Percentiles rank a stretch among this genome's conserved stretches.
These are phyloP conservation scores for Ceratocystis lukuohia DNA, from an alignment of 2,329 filamentous ascomycete genomes.

Conservation along the genomic window DNA sequence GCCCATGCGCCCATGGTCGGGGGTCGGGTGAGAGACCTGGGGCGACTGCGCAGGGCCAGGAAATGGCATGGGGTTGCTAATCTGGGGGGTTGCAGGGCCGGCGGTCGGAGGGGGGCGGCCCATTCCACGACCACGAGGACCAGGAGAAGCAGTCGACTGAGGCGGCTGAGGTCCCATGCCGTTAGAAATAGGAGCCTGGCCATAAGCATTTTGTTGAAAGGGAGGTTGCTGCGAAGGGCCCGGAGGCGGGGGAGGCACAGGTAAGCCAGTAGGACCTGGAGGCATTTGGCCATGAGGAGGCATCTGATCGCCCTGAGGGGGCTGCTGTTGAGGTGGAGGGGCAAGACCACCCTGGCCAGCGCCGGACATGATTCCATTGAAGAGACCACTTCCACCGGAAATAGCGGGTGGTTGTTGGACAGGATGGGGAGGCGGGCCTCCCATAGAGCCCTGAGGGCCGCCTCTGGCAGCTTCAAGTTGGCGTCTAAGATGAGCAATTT, in stretches of 20 bases:
- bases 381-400: conserved; percentile 81
- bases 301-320: conserved; percentile 57
- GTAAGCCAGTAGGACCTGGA: conserved; percentile 33
- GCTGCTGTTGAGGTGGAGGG: conserved; percentile 51
- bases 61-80: conserved; percentile 77
- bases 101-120: conserved; percentile 51
- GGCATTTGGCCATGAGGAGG: conserved; percentile 38
- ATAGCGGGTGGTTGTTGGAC: conserved; percentile 80
- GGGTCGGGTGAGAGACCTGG: conserved; percentile 73
- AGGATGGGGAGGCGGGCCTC: conserved; percentile 58
- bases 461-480: conserved; percentile 68
- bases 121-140: conserved; percentile 53
- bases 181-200: conserved; percentile 43
- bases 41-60: conserved; percentile 71
- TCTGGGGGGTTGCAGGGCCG: conserved; percentile 72
- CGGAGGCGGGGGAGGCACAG: conserved; percentile 44
- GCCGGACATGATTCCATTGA: conserved; percentile 91
- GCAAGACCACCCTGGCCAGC: conserved; percentile 71
- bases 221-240: conserved; percentile 53
- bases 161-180: conserved; percentile 75
- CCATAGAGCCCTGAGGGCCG: conserved; percentile 44
- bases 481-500: conserved; percentile 70
- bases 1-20: conserved; percentile 46
- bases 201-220: conserved; percentile 62
- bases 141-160: conserved; percentile 74